Evolutionary conservation across 2,329 filamentous ascomycete species (phyloP).

Genomic region (Trichothecium roseum): DNA sequence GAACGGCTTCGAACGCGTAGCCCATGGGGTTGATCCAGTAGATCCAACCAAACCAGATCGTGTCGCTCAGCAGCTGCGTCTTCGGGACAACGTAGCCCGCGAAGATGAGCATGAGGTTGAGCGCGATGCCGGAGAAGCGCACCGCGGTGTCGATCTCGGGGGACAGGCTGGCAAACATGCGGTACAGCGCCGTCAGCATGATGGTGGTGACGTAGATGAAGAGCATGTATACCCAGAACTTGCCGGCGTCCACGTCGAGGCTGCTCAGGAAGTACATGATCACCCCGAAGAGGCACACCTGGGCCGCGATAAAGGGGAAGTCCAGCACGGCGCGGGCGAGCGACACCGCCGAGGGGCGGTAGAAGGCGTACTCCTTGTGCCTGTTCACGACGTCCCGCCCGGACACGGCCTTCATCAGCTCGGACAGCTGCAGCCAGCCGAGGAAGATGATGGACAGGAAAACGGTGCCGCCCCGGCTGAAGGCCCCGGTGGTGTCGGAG

Average conservation of each 20-base stretch:
- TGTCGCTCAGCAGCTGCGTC: constrained; percentile 36
- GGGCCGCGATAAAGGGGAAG: constrained; percentile 48
- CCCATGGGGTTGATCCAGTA: constrained; percentile 53
- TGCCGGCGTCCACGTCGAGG: constrained; percentile 51
- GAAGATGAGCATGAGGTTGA: constrained; percentile 54
- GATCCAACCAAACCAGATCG: constrained; percentile 66
- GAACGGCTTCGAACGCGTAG: constrained; percentile 54
- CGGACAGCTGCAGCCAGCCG: constrained; percentile 60
- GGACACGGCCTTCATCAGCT: constrained; percentile 67
- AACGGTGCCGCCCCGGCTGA: constrained; percentile 33
- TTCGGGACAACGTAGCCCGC: constrained; percentile 53
- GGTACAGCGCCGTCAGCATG: constrained; percentile 44
- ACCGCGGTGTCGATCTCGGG: constrained; percentile 54
- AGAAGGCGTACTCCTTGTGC: constrained; percentile 38
- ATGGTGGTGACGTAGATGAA: constrained; percentile 48
- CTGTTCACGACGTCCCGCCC: constrained; percentile 50
- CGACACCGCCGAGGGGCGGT: constrained; percentile 42
- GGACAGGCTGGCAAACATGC: constrained; percentile 46
- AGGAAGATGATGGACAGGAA: constrained; percentile 43
- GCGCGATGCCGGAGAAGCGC: constrained; percentile 40
- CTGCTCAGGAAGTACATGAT: constrained; percentile 69
- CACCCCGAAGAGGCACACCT: constrained; percentile 57
- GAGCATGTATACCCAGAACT: constrained; percentile 57
- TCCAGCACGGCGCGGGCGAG: constrained; percentile 45
- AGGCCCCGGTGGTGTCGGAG: constrained; percentile 51